Base-by-base conservation (phyloP, 1,139 yeast genomes). In the Taphrina wiesneri region DNA sequence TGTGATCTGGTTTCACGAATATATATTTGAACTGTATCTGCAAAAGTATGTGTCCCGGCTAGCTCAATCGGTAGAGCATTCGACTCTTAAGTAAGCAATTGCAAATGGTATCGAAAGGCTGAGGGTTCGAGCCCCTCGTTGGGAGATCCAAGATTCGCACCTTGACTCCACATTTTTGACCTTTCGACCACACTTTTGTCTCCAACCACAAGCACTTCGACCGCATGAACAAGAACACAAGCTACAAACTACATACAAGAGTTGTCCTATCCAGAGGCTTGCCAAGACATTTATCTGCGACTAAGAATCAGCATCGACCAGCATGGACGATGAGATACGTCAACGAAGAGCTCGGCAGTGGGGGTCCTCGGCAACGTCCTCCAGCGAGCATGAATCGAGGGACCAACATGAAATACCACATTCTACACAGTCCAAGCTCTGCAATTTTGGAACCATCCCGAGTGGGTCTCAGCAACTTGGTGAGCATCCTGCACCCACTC, bases 1-100 rank as follows among this genome's bases (percentile, higher is more conserved):
- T n/a, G n/a, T n/a, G n/a, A n/a, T n/a, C n/a, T n/a, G n/a, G n/a
- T n/a, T n/a, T n/a, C n/a, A n/a, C n/a, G n/a, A n/a, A n/a, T n/a
- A n/a, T n/a, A n/a, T n/a, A n/a, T n/a, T n/a, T n/a, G n/a, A n/a
- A n/a, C n/a, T n/a, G n/a, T n/a, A n/a, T n/a, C n/a, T n/a, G n/a
- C n/a, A n/a, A n/a, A n/a, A n/a, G n/a, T n/a, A n/a, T n/a, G n/a
- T 51, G 51, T 60, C 64, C 64, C 64, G 64, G 64, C 64, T 60
- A 60, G 64, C 64, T 60, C 64, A 60, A 60, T 60, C 56, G 64
- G 64, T 51, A 60, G 64, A 60, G 64, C 64, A 51, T 60, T 60
- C 64, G 64, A 60, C 64, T 60, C 64, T 60, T 59, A 59, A 6
- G 36, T n/a, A n/a, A n/a, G n/a, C n/a, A n/a, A n/a, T n/a, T n/a